A percentile compares a stretch with the other conserved stretches of the same genome.
Conservation (phyloP, 352 stramenopile species). For the Globisporangium nunn region DNA sequence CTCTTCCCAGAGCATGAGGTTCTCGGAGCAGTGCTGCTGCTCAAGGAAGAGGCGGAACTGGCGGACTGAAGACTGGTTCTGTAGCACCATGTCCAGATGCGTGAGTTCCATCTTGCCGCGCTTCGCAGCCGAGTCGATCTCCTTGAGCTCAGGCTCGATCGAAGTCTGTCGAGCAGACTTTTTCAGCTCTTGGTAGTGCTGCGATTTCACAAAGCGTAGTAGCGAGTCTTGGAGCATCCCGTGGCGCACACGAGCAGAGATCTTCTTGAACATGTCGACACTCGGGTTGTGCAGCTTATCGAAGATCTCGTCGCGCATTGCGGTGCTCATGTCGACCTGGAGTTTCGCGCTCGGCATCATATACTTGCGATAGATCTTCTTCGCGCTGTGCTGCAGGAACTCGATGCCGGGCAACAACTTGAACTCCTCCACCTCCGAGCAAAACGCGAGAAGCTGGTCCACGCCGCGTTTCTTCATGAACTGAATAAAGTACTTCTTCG, state of each 20-base stretch:
- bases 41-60: conserved; percentile 70
- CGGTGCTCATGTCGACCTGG: conserved; percentile 79
- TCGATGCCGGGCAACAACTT: conserved; percentile 76
- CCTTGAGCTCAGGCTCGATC: conserved; percentile 40
- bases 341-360: conserved; percentile 66
- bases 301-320: conserved; percentile 75
- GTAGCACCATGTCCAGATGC: conserved; percentile 69
- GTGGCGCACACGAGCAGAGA: conserved; percentile 47
- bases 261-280: conserved; percentile 84
- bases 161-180: conserved; percentile 22
- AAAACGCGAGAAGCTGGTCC: conserved; percentile 66
- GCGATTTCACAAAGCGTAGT: conserved; percentile 69
- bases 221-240: conserved; percentile 78
- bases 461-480: conserved; percentile 65
- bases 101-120: conserved; percentile 64
- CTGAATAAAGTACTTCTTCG: conserved; percentile 69
- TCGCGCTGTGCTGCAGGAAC: conserved; percentile 77
- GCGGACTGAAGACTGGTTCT: conserved; percentile 56
- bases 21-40: conserved; percentile 71
- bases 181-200: conserved; percentile 59
- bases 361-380: conserved; percentile 86
- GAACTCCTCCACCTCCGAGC: conserved; percentile 71
- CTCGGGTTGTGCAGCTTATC: conserved; percentile 53
- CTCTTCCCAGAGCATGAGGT: conserved; percentile 82
- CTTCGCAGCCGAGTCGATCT: conserved; percentile 58